Evolutionary conservation across 331 rosid genomes (phyloP).

Genomic region (Quercus lobata): DNA sequence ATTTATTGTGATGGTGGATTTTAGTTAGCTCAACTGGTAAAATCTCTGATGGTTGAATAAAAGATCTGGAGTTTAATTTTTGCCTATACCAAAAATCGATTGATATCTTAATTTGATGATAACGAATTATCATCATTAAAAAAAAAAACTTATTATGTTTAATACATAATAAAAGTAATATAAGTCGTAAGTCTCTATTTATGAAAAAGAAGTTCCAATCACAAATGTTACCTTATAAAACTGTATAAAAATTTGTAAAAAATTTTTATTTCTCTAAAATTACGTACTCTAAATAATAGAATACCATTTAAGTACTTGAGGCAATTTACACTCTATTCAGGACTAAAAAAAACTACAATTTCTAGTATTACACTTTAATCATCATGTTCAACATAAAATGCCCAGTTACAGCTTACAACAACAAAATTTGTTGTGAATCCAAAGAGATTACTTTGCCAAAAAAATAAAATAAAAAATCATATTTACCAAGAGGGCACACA

Average conservation of each 20-base stretch:
- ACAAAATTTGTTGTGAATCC: constrained; percentile 2
- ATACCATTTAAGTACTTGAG: not conserved
- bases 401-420: not conserved
- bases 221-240: too few species aligned
- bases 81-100: fast-evolving
- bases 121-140: too few species aligned
- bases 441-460: constrained; percentile 1
- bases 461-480: too few species aligned
- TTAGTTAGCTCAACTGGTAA: fast-evolving
- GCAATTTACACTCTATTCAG: not conserved
- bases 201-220: too few species aligned
- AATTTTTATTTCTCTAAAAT: too few species aligned
- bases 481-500: not conserved
- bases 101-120: fast-evolving
- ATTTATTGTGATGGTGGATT: too few species aligned
- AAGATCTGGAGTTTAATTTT: fast-evolving
- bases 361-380: not conserved
- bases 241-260: too few species aligned
- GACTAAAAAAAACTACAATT: not conserved
- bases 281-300: not conserved
- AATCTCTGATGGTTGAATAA: fast-evolving
- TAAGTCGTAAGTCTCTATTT: too few species aligned
- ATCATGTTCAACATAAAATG: not conserved
- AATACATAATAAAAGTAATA: too few species aligned
- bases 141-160: too few species aligned